These are phyloP conservation scores for Pterocarpus santalinus DNA, from an alignment of 306 rosid genomes.

Conservation along the genomic window DNA sequence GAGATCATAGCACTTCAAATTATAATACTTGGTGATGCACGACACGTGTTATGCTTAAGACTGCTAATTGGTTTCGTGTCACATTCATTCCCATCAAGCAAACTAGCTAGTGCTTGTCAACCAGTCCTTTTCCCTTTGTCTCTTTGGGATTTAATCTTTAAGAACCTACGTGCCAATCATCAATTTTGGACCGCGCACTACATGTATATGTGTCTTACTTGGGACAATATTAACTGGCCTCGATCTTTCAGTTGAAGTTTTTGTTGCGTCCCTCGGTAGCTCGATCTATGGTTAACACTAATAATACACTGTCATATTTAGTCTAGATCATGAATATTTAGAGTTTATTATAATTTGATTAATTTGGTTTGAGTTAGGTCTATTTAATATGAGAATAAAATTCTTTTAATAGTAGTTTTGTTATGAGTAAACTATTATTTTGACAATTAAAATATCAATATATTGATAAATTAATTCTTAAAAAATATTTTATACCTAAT, in stretches of 20 bases:
- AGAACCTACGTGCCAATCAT: slow-evolving; percentile 47
- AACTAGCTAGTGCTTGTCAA: slow-evolving; percentile 51
- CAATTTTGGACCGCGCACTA: slow-evolving; percentile 51
- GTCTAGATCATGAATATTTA: no score
- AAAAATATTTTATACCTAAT: no score
- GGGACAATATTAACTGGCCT: slow-evolving; percentile 52
- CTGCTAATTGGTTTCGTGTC: slow-evolving; percentile 45
- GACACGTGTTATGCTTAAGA: slow-evolving; percentile 39
- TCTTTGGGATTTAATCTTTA: slow-evolving; percentile 36
- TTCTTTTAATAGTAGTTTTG: no score
- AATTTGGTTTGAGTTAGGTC: no score
- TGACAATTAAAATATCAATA: no score
- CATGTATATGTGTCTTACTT: slow-evolving; percentile 46
- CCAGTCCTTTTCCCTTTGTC: slow-evolving; percentile 49
- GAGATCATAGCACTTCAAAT: slow-evolving; percentile 27
- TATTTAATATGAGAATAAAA: no score
- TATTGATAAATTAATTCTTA: no score
- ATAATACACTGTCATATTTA: no score
- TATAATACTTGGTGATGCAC: slow-evolving; percentile 26
- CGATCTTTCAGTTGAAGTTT: slow-evolving; percentile 52
- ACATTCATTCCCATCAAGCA: slow-evolving; percentile 45
- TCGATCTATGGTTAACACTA: no score
- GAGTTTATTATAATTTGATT: no score
- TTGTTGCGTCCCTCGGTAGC: slow-evolving; percentile 22
- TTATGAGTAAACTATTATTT: no score